phyloP scores from a whole-genome alignment of 345 rosid species.

The Ceriops zippeliana region DNA sequence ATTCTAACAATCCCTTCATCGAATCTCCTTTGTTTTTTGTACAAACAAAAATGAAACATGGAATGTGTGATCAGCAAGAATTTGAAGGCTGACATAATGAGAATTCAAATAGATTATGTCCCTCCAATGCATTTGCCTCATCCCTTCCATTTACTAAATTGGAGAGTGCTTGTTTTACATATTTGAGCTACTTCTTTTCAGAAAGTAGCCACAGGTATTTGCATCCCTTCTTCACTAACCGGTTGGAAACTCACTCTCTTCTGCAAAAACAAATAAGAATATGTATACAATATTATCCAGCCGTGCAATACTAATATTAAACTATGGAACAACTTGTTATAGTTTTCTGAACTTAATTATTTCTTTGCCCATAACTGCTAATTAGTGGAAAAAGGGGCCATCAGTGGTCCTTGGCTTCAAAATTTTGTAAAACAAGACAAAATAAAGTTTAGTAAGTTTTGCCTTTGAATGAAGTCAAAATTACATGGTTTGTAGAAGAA shows the following conservation, averaged over 20 bases:
- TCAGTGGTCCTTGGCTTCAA: too few species aligned
- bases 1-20: not conserved
- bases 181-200: not conserved
- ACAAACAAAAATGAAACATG: conserved; percentile 11
- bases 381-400: too few species aligned
- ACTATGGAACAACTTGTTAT: too few species aligned
- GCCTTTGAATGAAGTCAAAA: too few species aligned
- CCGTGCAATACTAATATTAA: too few species aligned
- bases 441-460: too few species aligned
- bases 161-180: too few species aligned
- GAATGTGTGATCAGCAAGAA: not conserved
- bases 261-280: conserved; percentile 38
- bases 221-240: conserved; percentile 53
- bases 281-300: not conserved
- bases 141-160: too few species aligned
- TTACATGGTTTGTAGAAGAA: too few species aligned
- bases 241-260: conserved; percentile 79
- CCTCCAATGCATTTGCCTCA: not conserved
- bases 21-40: conserved; percentile 8
- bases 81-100: conserved; percentile 10
- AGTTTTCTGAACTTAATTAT: too few species aligned
- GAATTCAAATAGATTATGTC: not conserved
- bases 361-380: too few species aligned
- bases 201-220: conserved; percentile 57
- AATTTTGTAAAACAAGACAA: too few species aligned